Evolutionary conservation across 345 rosid genomes (phyloP).

Genomic region (Citrus glauca): DNA sequence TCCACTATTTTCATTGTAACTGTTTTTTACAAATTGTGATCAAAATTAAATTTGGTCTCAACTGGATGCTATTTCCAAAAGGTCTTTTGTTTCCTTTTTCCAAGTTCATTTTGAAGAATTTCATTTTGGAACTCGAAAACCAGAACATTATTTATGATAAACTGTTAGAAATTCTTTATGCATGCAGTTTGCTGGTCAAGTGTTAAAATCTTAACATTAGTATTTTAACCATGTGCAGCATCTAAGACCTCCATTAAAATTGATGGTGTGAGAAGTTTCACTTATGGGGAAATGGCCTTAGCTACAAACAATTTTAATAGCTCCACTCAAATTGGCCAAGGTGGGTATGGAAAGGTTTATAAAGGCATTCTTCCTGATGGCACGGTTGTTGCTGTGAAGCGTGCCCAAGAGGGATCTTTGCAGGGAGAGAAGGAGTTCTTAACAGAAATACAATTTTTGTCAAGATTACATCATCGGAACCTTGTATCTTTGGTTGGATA

Average conservation of each 20-base stretch:
- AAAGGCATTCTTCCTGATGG: slow-evolving; percentile 73
- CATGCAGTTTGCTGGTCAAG: background rate
- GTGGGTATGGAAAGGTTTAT: slow-evolving; percentile 96
- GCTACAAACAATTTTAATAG: slow-evolving; percentile 63
- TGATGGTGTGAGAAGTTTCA: slow-evolving; percentile 75
- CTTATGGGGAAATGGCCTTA: slow-evolving; percentile 59
- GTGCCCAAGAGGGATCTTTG: slow-evolving; percentile 84
- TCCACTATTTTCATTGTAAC: background rate
- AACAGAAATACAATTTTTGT: slow-evolving; percentile 82
- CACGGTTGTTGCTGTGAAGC: slow-evolving; percentile 78
- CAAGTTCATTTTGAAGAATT: background rate
- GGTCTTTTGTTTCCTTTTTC: background rate
- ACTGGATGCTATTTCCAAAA: background rate
- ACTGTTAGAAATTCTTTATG: background rate
- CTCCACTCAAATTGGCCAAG: slow-evolving; percentile 81
- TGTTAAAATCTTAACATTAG: slow-evolving; percentile 13
- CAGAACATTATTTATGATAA: background rate
- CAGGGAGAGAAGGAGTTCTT: slow-evolving; percentile 94
- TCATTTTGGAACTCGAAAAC: background rate
- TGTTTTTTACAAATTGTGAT: background rate
- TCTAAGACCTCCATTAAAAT: slow-evolving; percentile 56
- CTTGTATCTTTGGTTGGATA: slow-evolving; percentile 87
- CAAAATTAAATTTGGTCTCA: background rate
- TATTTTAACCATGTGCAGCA: slow-evolving; percentile 33
- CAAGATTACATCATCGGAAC: slow-evolving; percentile 90